phyloP scores from a whole-genome alignment of 2,329 filamentous ascomycete genomes.

The Phaeosphaeriaceae sp. region DNA sequence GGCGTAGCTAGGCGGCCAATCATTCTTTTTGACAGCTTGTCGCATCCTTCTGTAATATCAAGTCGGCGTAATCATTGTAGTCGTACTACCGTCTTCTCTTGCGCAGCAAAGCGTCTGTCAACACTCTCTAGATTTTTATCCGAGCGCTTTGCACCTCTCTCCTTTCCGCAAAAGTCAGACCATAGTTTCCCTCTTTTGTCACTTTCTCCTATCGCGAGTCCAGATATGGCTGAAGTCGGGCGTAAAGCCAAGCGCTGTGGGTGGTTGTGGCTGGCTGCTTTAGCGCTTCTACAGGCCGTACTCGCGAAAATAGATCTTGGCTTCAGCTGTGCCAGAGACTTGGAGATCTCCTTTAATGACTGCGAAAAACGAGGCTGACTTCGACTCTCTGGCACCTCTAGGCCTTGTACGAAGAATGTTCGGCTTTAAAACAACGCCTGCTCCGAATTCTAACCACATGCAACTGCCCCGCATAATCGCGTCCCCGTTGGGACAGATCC shows the following conservation, averaged over 20 bases:
- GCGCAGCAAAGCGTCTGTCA: not conserved
- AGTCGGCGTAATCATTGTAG: not conserved
- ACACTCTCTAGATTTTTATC: not conserved
- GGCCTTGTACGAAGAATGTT: not conserved
- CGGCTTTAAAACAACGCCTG: not conserved
- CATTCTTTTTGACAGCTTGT: not conserved
- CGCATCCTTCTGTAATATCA: not conserved
- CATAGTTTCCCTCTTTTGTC: not conserved
- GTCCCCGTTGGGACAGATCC: not conserved
- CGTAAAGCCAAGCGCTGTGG: slow-evolving; percentile 4
- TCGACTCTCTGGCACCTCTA: too few species aligned
- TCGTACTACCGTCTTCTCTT: not conserved
- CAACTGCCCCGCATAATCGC: not conserved
- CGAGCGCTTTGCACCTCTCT: not conserved
- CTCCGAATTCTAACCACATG: not conserved
- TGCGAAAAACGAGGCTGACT: not conserved
- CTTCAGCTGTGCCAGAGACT: slow-evolving; percentile 7
- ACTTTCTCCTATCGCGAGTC: not conserved
- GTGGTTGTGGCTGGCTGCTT: slow-evolving; percentile 8
- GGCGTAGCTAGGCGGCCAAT: slow-evolving; percentile 4
- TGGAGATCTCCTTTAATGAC: not conserved
- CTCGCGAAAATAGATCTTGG: slow-evolving; percentile 11
- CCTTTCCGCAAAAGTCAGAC: not conserved
- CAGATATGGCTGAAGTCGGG: slow-evolving; percentile 1
- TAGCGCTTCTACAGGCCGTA: slow-evolving; percentile 4